phyloP scores from a whole-genome alignment of 164 flowering plant species.

The Vitis vinifera region DNA sequence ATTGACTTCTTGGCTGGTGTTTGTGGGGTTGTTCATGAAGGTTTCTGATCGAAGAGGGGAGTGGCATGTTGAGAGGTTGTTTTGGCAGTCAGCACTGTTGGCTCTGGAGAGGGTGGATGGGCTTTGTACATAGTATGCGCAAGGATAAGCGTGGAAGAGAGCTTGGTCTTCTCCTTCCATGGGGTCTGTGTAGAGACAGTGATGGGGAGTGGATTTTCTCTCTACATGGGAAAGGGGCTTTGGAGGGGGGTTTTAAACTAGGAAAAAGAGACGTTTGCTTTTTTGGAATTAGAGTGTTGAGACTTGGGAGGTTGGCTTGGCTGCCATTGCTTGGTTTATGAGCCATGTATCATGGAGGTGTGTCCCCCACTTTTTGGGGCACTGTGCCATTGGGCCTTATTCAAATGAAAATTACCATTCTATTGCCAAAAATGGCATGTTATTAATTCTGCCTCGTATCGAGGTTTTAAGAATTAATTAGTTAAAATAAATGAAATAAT shows the following conservation, averaged over 20 bases:
- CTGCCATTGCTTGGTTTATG: background rate
- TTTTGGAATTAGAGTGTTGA: background rate
- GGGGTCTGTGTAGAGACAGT: conserved; percentile 1
- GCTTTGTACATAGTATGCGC: conserved; percentile 79
- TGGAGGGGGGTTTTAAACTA: conserved; percentile 24
- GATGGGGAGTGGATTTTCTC: background rate
- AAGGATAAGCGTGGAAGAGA: conserved; percentile 37
- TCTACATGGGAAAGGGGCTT: conserved; percentile 7
- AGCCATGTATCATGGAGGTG: background rate
- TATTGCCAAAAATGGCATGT: no score
- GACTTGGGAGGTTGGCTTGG: background rate
- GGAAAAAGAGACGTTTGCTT: conserved; percentile 11
- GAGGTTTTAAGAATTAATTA: no score
- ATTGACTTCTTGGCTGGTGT: conserved; percentile 17
- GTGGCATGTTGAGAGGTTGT: conserved; percentile 12
- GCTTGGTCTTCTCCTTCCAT: conserved; percentile 41
- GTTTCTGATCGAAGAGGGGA: conserved; percentile 28
- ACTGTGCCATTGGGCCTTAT: no score
- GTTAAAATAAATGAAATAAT: no score
- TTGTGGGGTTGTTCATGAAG: conserved; percentile 2
- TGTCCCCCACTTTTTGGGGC: no score
- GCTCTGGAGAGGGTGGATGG: conserved; percentile 64
- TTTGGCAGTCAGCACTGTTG: conserved; percentile 28
- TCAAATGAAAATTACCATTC: no score
- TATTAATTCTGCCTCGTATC: no score